A percentile compares a stretch with the other conserved stretches of the same genome.
Evolutionary conservation across 208 protist genomes (phyloP).

Genomic region (Trypanosoma platydactyli): DNA sequence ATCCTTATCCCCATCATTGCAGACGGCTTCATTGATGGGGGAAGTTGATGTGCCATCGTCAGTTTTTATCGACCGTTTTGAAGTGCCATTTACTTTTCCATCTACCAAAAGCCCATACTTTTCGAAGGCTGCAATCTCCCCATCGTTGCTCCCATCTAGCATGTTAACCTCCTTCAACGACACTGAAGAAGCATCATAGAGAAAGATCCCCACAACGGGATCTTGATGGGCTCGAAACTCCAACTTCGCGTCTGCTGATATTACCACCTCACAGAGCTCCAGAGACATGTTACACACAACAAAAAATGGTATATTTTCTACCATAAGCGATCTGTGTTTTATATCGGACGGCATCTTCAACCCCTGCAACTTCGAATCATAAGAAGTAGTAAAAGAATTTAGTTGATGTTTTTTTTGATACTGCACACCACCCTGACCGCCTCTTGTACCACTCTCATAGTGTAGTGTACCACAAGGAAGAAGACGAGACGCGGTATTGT

Average conservation of each 20-base stretch:
- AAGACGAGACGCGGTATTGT: slow-evolving; percentile 24
- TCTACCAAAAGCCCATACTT: too few relatives aligned
- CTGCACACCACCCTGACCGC: neutral
- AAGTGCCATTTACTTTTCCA: too few relatives aligned
- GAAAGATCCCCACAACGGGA: slow-evolving; percentile 32
- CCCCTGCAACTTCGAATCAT: neutral
- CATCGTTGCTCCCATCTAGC: too few relatives aligned
- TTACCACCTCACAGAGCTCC: slow-evolving; percentile 29
- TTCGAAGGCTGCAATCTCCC: too few relatives aligned
- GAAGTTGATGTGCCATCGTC: too few relatives aligned
- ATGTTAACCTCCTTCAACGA: neutral
- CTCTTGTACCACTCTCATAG: slow-evolving; percentile 7
- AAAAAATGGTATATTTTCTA: slow-evolving; percentile 34
- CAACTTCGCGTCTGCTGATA: slow-evolving; percentile 10
- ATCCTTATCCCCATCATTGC: too few relatives aligned
- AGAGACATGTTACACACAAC: slow-evolving; percentile 28
- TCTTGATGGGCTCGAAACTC: slow-evolving; percentile 32
- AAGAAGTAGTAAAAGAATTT: neutral
- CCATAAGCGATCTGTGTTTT: neutral
- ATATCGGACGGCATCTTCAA: neutral
- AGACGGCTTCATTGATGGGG: too few relatives aligned
- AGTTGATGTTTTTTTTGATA: neutral
- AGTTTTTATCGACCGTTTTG: too few relatives aligned
- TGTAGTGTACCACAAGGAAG: slow-evolving; percentile 24
- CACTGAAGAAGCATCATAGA: neutral